Conservation (phyloP, 2,329 filamentous ascomycete genomes). For the Colletotrichum zoysiae region DNA sequence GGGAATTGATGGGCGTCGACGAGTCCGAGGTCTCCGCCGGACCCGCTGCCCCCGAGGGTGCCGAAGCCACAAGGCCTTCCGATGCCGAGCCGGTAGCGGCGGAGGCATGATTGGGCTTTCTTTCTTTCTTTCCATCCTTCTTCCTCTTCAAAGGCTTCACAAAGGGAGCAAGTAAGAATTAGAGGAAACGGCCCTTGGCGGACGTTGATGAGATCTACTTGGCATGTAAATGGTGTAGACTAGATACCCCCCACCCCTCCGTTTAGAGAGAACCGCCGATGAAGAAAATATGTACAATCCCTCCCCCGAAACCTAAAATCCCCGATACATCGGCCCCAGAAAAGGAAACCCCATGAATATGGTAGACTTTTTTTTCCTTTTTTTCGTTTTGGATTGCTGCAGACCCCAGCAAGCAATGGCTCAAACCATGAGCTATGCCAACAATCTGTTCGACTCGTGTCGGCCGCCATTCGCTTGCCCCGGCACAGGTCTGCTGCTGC, state of each 20-base stretch:
- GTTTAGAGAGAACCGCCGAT: slow-evolving; percentile 11
- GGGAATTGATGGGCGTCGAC: slow-evolving; percentile 76
- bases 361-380: slow-evolving; percentile 20
- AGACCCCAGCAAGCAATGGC: slow-evolving; percentile 13
- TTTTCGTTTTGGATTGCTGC: slow-evolving; percentile 13
- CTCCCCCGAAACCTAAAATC: background rate
- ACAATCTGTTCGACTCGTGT: slow-evolving; percentile 6
- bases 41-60: background rate
- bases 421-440: slow-evolving; percentile 12
- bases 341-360: background rate
- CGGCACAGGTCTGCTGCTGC: background rate
- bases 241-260: slow-evolving; percentile 39
- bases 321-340: background rate
- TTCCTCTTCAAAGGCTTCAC: background rate
- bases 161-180: background rate
- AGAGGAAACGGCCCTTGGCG: background rate
- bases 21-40: slow-evolving; percentile 33
- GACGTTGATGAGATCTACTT: slow-evolving; percentile 12
- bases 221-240: slow-evolving; percentile 39
- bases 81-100: background rate
- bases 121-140: too few relatives aligned
- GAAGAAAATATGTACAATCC: slow-evolving; percentile 31
- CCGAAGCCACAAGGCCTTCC: background rate
- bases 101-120: background rate
- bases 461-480: background rate